These are phyloP conservation scores for Antarctomyces pellizariae DNA, from an alignment of 495 filamentous ascomycete species.

Conservation along the genomic window DNA sequence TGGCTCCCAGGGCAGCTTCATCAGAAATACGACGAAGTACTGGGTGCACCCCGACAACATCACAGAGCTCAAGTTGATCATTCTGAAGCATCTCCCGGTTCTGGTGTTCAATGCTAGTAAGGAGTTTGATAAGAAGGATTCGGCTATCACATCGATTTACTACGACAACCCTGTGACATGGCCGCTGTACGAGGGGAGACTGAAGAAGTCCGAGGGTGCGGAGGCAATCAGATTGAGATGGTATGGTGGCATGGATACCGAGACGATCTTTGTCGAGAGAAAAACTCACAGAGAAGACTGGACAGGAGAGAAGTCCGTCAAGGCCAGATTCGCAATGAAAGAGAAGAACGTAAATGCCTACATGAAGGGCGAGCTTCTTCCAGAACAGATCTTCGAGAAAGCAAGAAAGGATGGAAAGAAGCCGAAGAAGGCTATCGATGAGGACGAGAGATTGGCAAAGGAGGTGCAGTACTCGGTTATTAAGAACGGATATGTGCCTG, in stretches of 20 bases:
- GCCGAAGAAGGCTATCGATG: constrained; percentile 64
- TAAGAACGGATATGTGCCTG: constrained; percentile 59
- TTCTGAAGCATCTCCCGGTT: constrained; percentile 92
- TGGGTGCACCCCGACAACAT: constrained; percentile 99
- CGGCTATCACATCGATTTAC: constrained; percentile 95
- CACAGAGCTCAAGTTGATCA: constrained; percentile 90
- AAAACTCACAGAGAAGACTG: constrained; percentile 98
- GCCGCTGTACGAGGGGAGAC: constrained; percentile 75
- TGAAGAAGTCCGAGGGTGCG: constrained; percentile 95
- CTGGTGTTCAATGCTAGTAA: constrained; percentile 95
- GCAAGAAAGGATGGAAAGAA: constrained; percentile 87
- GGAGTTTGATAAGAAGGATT: constrained; percentile 74
- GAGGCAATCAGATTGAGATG: constrained; percentile 91
- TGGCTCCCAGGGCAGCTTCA: constrained; percentile 82
- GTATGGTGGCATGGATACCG: constrained; percentile 90
- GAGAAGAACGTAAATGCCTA: constrained; percentile 94
- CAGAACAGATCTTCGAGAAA: constrained; percentile 76
- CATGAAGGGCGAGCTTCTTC: constrained; percentile 55
- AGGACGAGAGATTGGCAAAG: constrained; percentile 68
- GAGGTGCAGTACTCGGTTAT: constrained; percentile 88
- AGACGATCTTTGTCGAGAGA: constrained; percentile 89
- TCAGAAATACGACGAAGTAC: constrained; percentile 96
- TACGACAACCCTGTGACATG: constrained; percentile 86
- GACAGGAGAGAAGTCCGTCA: constrained; percentile 97
- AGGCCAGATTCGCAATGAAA: constrained; percentile 83